These are phyloP conservation scores for Agaricus sinodeliciosus DNA, from an alignment of 768 basidiomycete genomes.

Conservation along the genomic window DNA sequence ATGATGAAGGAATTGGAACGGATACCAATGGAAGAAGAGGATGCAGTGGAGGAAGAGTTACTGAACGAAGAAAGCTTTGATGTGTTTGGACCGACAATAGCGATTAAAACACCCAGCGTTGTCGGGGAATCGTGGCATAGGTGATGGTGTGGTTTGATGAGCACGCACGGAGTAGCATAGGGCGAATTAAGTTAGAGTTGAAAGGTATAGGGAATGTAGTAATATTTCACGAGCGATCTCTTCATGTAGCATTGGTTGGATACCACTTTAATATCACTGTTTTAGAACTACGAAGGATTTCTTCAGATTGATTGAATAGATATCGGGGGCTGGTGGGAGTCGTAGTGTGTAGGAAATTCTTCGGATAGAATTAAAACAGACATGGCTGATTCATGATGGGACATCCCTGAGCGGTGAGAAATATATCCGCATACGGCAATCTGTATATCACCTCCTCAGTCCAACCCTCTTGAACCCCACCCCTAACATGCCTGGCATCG, in stretches of 20 bases:
- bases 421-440: slow-evolving; percentile 9
- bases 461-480: slow-evolving; percentile 15
- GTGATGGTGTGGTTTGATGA: neutral
- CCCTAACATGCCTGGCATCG: slow-evolving; percentile 37
- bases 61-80: slow-evolving; percentile 3
- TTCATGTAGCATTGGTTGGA: too few relatives aligned
- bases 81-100: slow-evolving; percentile 7
- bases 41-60: slow-evolving; percentile 8
- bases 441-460: neutral
- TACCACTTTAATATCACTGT: too few relatives aligned
- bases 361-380: neutral
- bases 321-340: too few relatives aligned
- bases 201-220: neutral
- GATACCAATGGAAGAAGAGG: slow-evolving; percentile 3
- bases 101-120: neutral
- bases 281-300: neutral
- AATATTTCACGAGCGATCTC: too few relatives aligned
- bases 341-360: too few relatives aligned
- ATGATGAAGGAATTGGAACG: slow-evolving; percentile 6
- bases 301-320: too few relatives aligned
- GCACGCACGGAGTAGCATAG: neutral
- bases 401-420: slow-evolving; percentile 10
- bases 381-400: neutral
- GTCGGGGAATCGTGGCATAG: neutral
- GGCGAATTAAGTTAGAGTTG: neutral